Percentiles rank a stretch among this genome's conserved stretches.
Conservation (phyloP, 2,329 filamentous ascomycete genomes). For the Decorospora gaudefroyi region DNA sequence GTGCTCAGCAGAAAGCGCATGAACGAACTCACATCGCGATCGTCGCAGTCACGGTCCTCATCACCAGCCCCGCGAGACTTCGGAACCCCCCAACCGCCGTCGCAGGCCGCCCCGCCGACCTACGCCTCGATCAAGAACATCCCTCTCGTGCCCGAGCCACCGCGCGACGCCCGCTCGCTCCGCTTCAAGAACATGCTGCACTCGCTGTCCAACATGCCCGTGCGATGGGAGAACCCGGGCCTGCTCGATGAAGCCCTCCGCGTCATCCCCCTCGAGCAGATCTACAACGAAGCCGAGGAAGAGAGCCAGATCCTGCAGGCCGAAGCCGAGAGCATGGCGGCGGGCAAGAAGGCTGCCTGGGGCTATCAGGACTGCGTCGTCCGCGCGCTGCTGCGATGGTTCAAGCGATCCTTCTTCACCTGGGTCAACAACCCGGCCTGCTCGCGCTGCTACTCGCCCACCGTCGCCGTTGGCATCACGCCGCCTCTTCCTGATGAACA, state of each 20-base stretch:
- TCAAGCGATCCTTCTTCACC: conserved; percentile 90
- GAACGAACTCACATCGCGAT: conserved; percentile 72
- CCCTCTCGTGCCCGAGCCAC: conserved; percentile 74
- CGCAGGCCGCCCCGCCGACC: conserved; percentile 55
- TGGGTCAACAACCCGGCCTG: conserved; percentile 97
- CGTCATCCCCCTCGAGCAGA: conserved; percentile 82
- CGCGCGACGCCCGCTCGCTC: conserved; percentile 57
- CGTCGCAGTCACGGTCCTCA: conserved; percentile 61
- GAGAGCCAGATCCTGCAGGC: conserved; percentile 86
- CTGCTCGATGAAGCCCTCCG: conserved; percentile 88
- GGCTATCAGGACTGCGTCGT: conserved; percentile 98
- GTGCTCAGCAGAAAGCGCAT: conserved; percentile 84
- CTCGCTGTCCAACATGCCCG: conserved; percentile 83
- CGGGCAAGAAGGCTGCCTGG: conserved; percentile 82
- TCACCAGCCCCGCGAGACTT: conserved; percentile 61
- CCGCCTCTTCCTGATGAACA: conserved; percentile 86
- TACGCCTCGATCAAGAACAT: conserved; percentile 67
- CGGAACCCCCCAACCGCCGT: conserved; percentile 48
- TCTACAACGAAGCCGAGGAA: conserved; percentile 93
- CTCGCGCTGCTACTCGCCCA: conserved; percentile 78
- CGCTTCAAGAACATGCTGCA: conserved; percentile 72
- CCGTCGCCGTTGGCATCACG: conserved; percentile 79
- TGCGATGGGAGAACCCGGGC: conserved; percentile 95
- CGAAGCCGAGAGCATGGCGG: conserved; percentile 83
- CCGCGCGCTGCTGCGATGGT: conserved; percentile 89